Evolutionary conservation across 2,329 filamentous ascomycete genomes (phyloP).

Genomic region (Grosmannia penicillata): DNA sequence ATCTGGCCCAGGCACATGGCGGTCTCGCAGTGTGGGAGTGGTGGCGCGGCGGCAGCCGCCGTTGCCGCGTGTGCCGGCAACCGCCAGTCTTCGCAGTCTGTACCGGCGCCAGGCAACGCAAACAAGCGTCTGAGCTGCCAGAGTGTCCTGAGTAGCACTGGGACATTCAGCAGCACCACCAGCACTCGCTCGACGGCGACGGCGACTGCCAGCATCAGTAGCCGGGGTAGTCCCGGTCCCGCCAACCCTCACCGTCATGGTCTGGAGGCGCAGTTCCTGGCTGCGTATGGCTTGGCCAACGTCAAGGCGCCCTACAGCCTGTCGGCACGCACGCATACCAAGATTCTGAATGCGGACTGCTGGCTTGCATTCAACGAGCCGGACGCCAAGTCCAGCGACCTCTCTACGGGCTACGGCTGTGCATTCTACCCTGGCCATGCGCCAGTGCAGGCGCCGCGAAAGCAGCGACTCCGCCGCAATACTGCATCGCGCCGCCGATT

Average conservation of each 20-base stretch:
- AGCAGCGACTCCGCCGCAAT: background rate
- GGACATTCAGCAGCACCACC: background rate
- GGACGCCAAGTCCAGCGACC: constrained; percentile 25
- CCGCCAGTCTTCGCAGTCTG: background rate
- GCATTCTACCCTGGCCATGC: constrained; percentile 32
- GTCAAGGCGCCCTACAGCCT: constrained; percentile 37
- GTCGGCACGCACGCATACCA: constrained; percentile 31
- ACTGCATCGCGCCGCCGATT: constrained; percentile 1
- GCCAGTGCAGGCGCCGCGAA: constrained; percentile 3
- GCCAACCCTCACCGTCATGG: constrained; percentile 7
- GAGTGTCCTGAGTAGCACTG: constrained; percentile 1
- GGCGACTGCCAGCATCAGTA: background rate
- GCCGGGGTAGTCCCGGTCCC: constrained; percentile 9
- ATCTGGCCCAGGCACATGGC: constrained; percentile 32
- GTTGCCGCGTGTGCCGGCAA: background rate
- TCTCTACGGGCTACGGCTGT: constrained; percentile 36
- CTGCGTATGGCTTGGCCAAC: constrained; percentile 37
- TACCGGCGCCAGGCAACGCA: constrained; percentile 5
- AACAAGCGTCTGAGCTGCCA: background rate
- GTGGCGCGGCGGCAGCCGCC: too few species aligned
- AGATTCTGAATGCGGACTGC: constrained; percentile 30
- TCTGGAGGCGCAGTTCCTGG: constrained; percentile 31
- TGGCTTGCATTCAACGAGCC: constrained; percentile 39
- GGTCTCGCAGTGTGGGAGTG: too few species aligned
- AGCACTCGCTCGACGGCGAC: background rate